Percentiles rank a stretch among this genome's conserved stretches.
Conservation (phyloP, 495 filamentous ascomycete genomes). For the Pyronema domesticum region DNA sequence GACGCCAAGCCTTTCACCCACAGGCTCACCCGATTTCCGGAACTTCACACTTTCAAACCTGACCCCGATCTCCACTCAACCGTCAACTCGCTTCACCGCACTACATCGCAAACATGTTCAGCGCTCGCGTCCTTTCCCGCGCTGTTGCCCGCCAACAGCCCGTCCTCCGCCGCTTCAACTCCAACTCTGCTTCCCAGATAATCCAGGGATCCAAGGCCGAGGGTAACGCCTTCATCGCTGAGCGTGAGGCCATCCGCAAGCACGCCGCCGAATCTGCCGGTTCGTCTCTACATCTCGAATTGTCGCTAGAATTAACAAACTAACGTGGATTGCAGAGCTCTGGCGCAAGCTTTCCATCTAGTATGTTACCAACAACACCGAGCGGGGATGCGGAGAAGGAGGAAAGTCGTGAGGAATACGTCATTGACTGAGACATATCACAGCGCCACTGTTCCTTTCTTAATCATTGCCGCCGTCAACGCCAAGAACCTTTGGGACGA, state of each 20-base stretch:
- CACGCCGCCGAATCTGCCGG: constrained; percentile 67
- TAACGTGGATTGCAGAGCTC: constrained; percentile 40
- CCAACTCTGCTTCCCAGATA: constrained; percentile 27
- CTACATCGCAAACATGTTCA: constrained; percentile 7
- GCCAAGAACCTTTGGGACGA: constrained; percentile 79
- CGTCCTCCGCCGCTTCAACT: constrained; percentile 52
- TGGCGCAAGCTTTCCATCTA: constrained; percentile 90
- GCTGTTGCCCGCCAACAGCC: constrained; percentile 35
- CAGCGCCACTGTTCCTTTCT: constrained; percentile 49
- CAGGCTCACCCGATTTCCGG: background rate
- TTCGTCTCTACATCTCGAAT: constrained; percentile 29
- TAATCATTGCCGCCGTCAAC: constrained; percentile 55
- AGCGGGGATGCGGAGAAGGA: too few species aligned
- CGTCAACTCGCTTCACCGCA: background rate
- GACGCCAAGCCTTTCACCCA: background rate
- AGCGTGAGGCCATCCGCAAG: constrained; percentile 66
- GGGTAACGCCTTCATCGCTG: constrained; percentile 77
- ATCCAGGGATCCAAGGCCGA: constrained; percentile 26
- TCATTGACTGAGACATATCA: background rate
- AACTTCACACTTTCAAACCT: background rate
- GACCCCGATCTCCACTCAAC: constrained; percentile 5
- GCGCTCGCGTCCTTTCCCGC: constrained; percentile 27
- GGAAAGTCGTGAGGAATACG: background rate
- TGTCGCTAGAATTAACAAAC: background rate
- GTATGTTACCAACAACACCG: constrained; percentile 34